A percentile compares a stretch with the other conserved stretches of the same genome.
Evolutionary conservation across 2,329 filamentous ascomycete species (phyloP).

Genomic region (Aspergillus caelatus): DNA sequence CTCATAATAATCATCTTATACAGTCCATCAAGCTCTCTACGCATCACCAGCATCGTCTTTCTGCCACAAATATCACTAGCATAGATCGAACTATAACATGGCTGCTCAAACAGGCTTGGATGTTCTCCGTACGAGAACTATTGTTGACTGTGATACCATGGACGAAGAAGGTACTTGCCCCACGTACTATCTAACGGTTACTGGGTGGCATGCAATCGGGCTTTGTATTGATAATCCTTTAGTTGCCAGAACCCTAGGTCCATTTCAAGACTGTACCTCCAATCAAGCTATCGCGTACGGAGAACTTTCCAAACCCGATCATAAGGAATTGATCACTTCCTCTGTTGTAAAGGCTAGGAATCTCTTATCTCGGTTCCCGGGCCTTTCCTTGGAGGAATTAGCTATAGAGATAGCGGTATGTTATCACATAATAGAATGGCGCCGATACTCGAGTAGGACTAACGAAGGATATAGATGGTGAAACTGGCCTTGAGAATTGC

Average conservation of each 20-base stretch:
- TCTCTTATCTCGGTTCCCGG: conserved; percentile 43
- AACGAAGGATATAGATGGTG: conserved; percentile 50
- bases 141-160: conserved; percentile 57
- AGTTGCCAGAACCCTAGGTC: conserved; percentile 52
- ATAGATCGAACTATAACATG: conserved; percentile 19
- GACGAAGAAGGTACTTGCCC: conserved; percentile 48
- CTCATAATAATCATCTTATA: neutral
- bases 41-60: neutral
- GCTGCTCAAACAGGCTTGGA: conserved; percentile 38
- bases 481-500: conserved; percentile 57
- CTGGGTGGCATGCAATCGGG: neutral
- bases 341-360: conserved; percentile 30
- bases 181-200: neutral
- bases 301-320: conserved; percentile 49
- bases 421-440: neutral
- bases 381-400: conserved; percentile 49
- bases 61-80: neutral
- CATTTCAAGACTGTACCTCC: conserved; percentile 58
- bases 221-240: neutral
- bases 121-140: conserved; percentile 46
- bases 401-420: conserved; percentile 60
- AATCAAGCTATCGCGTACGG: conserved; percentile 59
- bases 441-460: neutral
- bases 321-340: conserved; percentile 29
- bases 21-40: neutral